Base-by-base conservation (phyloP, 768 basidiomycete genomes). In the Panaeolus cyanescens region DNA sequence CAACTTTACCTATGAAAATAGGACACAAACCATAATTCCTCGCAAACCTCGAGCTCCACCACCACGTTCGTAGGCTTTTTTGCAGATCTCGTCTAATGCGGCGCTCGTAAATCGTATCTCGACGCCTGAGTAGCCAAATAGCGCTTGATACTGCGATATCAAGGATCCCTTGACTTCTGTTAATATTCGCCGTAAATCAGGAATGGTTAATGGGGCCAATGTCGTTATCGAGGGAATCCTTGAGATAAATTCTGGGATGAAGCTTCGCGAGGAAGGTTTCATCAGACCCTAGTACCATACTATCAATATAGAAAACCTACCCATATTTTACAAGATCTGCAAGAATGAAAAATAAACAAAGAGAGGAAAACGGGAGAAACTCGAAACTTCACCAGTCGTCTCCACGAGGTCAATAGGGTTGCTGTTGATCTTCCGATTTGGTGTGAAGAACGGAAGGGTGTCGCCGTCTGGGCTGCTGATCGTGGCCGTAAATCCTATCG, bases 181-280 rank as follows among this genome's bases (percentile, higher is more conserved):
- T 40, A 99, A 82, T 60, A 98, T 93, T n/a, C 90, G 85, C 28
- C 94, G 85, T 17, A 99, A 81, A 73, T 98, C 96, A 10, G 85
- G 71, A 9, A 91, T 83, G 5, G 91, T 90, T 2, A 98, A 81
- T 5, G 92, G 90, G 5, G 89, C 74, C 5, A 99, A 83, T 1
- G 93, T 87, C 4, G 96, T 92, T 33, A 95, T 82, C n/a, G 94
- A 90, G 4, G 96, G 96, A n/a, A 97, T 75, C 30, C 96, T 91
- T 17, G 92, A 94, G 55, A 96, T 84, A 67, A 99, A 98, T 75
- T 99, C 96, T 22, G 96, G 96, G 60, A 98, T 98, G 64, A 97
- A 92, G 3, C 92, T 91, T 60, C 6, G 50, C 31, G 30, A 19
- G n/a, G 5, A 54, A 34, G 25, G 59, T 32, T 65, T 59, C n/a